Conservation (phyloP, 2,329 filamentous ascomycete genomes). For the Fusarium luffae region DNA sequence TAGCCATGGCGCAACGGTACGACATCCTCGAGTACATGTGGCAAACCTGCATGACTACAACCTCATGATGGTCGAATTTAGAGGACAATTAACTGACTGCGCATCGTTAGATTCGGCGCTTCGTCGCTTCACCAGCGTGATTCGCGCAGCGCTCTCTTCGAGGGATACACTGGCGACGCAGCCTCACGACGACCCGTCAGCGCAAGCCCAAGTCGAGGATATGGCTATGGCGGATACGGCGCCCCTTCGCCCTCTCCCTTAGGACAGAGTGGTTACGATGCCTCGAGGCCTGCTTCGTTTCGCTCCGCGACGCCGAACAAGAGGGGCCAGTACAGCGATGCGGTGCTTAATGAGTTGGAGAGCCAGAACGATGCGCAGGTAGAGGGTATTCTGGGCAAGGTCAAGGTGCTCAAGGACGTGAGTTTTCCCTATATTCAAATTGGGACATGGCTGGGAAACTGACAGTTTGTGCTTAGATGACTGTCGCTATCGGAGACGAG, state of each 20-base stretch:
- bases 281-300: slow-evolving; percentile 50
- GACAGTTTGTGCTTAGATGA: slow-evolving; percentile 69
- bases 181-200: slow-evolving; percentile 55
- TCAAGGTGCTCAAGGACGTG: slow-evolving; percentile 89
- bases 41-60: slow-evolving; percentile 16
- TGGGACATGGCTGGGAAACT: neutral
- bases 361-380: slow-evolving; percentile 94
- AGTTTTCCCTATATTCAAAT: slow-evolving; percentile 50
- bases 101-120: slow-evolving; percentile 67
- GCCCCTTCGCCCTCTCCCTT: slow-evolving; percentile 37
- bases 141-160: slow-evolving; percentile 78
- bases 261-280: slow-evolving; percentile 27
- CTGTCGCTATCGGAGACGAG: slow-evolving; percentile 91
- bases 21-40: slow-evolving; percentile 17
- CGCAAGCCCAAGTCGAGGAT: slow-evolving; percentile 59
- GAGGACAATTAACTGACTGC: slow-evolving; percentile 16
- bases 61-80: slow-evolving; percentile 1
- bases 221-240: slow-evolving; percentile 59
- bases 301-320: slow-evolving; percentile 77
- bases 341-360: slow-evolving; percentile 91
- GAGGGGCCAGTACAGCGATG: slow-evolving; percentile 91
- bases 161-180: slow-evolving; percentile 70
- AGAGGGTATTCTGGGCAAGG: slow-evolving; percentile 90
- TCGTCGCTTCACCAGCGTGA: slow-evolving; percentile 79
- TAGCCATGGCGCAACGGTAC: slow-evolving; percentile 53